Conservation (phyloP, 2,329 filamentous ascomycete genomes). For the Chaetomium globosum region DNA sequence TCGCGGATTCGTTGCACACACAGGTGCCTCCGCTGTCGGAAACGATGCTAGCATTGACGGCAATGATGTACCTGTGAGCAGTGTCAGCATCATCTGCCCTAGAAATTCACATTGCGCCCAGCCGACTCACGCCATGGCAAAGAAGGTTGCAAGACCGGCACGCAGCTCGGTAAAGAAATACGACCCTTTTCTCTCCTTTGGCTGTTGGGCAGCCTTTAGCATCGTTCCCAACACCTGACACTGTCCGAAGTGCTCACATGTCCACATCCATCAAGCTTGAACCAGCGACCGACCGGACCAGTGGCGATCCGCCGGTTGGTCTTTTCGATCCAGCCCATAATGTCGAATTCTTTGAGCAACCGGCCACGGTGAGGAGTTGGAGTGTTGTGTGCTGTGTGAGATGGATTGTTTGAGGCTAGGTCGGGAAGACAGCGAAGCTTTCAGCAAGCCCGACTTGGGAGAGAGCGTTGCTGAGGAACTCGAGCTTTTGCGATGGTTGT, state of each 20-base stretch:
- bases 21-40: constrained; percentile 74
- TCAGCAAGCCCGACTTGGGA: constrained; percentile 15
- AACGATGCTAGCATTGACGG: constrained; percentile 57
- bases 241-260: constrained; percentile 60
- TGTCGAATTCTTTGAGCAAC: constrained; percentile 21
- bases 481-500: not conserved
- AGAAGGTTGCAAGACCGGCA: constrained; percentile 79
- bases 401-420: not conserved
- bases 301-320: constrained; percentile 63
- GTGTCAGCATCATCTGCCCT: not conserved
- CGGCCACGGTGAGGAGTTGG: not conserved
- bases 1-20: constrained; percentile 61
- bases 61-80: constrained; percentile 50
- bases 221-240: constrained; percentile 15
- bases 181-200: constrained; percentile 71
- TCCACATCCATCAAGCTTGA: constrained; percentile 78
- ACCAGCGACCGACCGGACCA: constrained; percentile 70
- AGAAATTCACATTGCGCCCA: constrained; percentile 17
- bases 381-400: not conserved
- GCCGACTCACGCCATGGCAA: constrained; percentile 60
- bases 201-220: constrained; percentile 48
- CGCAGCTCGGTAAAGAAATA: constrained; percentile 82
- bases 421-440: constrained; percentile 1
- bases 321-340: constrained; percentile 54
- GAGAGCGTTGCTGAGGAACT: constrained; percentile 18